Evolutionary conservation across 768 basidiomycete species (phyloP).

Genomic region (Tylopilus sp.): DNA sequence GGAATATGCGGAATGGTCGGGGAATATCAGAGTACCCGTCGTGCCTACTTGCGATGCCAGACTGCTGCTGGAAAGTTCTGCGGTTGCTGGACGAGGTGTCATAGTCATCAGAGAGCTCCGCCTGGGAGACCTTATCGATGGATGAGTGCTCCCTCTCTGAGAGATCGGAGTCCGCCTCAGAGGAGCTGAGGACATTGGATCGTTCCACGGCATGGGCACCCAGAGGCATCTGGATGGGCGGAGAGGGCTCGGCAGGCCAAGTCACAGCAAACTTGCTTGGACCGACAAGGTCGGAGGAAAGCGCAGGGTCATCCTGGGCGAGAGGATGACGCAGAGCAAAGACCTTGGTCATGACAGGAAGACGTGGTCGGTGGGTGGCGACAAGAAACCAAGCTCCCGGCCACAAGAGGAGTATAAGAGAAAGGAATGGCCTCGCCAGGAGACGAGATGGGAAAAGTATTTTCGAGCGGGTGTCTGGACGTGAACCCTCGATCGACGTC

Average conservation of each 20-base stretch:
- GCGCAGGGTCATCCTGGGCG: conserved; percentile 39
- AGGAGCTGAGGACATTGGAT: conserved; percentile 42
- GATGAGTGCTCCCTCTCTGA: conserved; percentile 43
- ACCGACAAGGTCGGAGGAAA: conserved; percentile 44
- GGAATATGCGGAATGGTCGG: conserved; percentile 71
- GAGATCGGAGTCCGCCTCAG: conserved; percentile 49
- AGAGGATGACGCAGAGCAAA: conserved; percentile 53
- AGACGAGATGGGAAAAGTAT: conserved; percentile 18
- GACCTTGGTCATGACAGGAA: conserved; percentile 28
- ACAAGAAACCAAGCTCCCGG: conserved; percentile 17
- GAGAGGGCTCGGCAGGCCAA: conserved; percentile 48
- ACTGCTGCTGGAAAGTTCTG: conserved; percentile 24
- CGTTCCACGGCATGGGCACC: conserved; percentile 32
- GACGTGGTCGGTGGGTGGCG: background rate
- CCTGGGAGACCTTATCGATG: conserved; percentile 30
- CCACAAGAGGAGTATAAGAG: conserved; percentile 5
- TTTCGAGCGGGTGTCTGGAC: conserved; percentile 13
- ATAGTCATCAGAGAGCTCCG: conserved; percentile 32
- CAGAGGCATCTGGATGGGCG: conserved; percentile 36
- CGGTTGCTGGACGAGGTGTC: conserved; percentile 26
- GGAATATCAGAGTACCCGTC: conserved; percentile 37
- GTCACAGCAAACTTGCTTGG: conserved; percentile 59
- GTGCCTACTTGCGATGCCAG: conserved; percentile 12
- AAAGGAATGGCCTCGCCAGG: conserved; percentile 25
- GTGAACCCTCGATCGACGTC: conserved; percentile 30